Evolutionary conservation across 345 rosid species (phyloP).

Genomic region (Pelargonium nanum): DNA sequence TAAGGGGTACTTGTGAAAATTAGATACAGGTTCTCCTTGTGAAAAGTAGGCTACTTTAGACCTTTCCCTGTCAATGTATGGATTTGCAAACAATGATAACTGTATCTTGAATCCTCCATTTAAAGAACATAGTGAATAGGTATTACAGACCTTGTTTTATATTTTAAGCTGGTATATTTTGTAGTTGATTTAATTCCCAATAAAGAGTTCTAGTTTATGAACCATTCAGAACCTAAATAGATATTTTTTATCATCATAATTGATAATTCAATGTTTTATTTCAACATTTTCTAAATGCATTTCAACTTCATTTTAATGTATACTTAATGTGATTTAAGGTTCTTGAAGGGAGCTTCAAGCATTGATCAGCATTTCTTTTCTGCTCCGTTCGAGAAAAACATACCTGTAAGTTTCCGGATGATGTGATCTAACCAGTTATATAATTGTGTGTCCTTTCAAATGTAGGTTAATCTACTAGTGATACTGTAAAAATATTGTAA

Average conservation of each 20-base stretch:
- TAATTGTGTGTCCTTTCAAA: neutral
- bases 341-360: constrained; percentile 88
- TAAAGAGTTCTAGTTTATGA: neutral
- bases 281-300: too few relatives aligned
- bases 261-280: too few relatives aligned
- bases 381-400: constrained; percentile 62
- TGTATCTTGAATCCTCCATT: neutral
- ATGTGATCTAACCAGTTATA: neutral
- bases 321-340: constrained; percentile 27
- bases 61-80: neutral
- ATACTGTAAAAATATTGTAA: too few relatives aligned
- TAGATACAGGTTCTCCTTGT: too few relatives aligned
- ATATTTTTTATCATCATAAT: neutral
- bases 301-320: constrained; percentile 2
- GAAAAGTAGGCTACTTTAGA: neutral
- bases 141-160: too few relatives aligned
- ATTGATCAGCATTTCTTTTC: constrained; percentile 77
- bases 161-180: neutral
- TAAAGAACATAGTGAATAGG: too few relatives aligned
- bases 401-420: constrained; percentile 55
- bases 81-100: neutral
- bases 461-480: neutral
- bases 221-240: neutral
- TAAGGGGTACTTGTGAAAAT: neutral
- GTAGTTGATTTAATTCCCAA: neutral